phyloP scores from a whole-genome alignment of 164 flowering plant genomes.

The Brasenia schreberi region DNA sequence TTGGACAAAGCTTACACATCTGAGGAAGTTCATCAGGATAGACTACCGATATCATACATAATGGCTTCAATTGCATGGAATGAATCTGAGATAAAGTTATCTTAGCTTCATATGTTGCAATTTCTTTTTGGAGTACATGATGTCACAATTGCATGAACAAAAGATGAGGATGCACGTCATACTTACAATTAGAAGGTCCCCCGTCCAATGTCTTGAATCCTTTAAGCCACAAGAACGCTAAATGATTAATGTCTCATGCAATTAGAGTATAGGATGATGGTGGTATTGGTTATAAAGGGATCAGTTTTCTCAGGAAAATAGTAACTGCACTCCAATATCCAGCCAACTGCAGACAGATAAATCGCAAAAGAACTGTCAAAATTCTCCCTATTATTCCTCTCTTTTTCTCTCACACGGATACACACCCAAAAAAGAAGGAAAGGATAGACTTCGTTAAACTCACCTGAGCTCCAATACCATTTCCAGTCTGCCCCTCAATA shows the following conservation, averaged over 20 bases:
- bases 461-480: conserved; percentile 57
- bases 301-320: conserved; percentile 20
- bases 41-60: too few relatives aligned
- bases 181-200: neutral
- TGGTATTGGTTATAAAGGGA: neutral
- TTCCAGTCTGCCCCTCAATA: conserved; percentile 76
- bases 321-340: conserved; percentile 45
- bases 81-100: neutral
- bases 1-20: neutral
- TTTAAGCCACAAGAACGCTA: neutral
- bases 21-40: neutral
- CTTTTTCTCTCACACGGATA: too few relatives aligned
- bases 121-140: neutral
- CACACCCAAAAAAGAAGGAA: neutral
- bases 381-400: too few relatives aligned
- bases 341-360: conserved; percentile 35
- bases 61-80: neutral
- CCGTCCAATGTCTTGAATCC: neutral
- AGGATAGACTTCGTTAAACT: neutral
- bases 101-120: neutral
- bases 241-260: neutral
- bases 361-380: too few relatives aligned
- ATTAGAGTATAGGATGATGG: neutral
- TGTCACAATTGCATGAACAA: neutral
- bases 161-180: neutral